A percentile compares a stretch with the other conserved stretches of the same genome.
These are phyloP conservation scores for Talaromyces stipitatus DNA, from an alignment of 495 filamentous ascomycete species.

Conservation along the genomic window DNA sequence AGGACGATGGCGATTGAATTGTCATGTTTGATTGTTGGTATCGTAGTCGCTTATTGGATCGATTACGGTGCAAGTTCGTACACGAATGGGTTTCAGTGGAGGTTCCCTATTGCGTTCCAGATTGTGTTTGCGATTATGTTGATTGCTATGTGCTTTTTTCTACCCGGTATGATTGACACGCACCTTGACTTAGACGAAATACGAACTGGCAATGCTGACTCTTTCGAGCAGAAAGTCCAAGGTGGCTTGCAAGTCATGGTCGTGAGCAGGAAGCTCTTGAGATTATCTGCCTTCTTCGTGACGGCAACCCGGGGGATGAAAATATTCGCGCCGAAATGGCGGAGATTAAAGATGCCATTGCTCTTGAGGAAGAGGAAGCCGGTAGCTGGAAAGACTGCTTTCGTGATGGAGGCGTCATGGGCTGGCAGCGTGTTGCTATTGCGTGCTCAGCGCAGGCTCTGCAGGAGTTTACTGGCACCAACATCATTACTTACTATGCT, in stretches of 20 bases:
- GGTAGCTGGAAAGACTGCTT: slow-evolving; percentile 8
- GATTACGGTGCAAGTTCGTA: slow-evolving; percentile 46
- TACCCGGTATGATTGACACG: slow-evolving; percentile 59
- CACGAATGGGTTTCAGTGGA: slow-evolving; percentile 42
- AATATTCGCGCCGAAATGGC: slow-evolving; percentile 10
- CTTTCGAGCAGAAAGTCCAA: slow-evolving; percentile 32
- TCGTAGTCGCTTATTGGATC: slow-evolving; percentile 60
- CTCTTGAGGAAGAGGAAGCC: slow-evolving; percentile 2
- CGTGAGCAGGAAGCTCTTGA: slow-evolving; percentile 42
- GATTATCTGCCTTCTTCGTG: slow-evolving; percentile 39
- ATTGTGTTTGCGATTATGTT: slow-evolving; percentile 50
- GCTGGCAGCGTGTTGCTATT: slow-evolving; percentile 27
- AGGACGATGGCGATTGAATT: slow-evolving; percentile 72
- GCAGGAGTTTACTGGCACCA: slow-evolving; percentile 45
- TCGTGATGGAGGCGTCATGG: slow-evolving; percentile 6
- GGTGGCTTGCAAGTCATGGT: slow-evolving; percentile 46
- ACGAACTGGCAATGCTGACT: not conserved
- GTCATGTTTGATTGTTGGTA: slow-evolving; percentile 60
- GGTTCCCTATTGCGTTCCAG: slow-evolving; percentile 52
- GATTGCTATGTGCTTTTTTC: slow-evolving; percentile 47
- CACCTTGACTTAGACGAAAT: slow-evolving; percentile 39
- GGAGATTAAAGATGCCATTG: slow-evolving; percentile 29
- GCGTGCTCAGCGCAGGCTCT: slow-evolving; percentile 48
- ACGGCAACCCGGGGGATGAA: slow-evolving; percentile 15
- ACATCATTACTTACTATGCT: slow-evolving; percentile 16